Conservation (phyloP, 2,329 filamentous ascomycete genomes). For the Colletotrichum coccodes region DNA sequence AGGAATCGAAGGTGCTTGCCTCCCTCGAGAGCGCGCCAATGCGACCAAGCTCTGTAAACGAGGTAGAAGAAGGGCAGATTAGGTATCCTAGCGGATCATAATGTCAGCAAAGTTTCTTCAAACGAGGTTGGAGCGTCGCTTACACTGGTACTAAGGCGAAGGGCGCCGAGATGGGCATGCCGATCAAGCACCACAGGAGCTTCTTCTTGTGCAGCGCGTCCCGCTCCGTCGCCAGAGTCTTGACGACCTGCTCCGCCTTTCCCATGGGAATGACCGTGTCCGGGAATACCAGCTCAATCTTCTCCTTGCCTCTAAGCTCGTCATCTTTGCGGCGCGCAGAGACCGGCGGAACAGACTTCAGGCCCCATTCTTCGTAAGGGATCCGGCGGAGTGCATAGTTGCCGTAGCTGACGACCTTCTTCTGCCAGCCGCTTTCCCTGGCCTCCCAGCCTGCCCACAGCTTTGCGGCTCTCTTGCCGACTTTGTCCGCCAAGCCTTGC, state of each 20-base stretch:
- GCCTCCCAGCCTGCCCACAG: slow-evolving; percentile 91
- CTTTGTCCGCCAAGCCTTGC: slow-evolving; percentile 71
- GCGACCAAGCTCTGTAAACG: slow-evolving; percentile 89
- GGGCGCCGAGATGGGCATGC: slow-evolving; percentile 85
- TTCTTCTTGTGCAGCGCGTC: slow-evolving; percentile 80
- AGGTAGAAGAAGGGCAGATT: slow-evolving; percentile 99
- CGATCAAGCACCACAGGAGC: slow-evolving; percentile 83
- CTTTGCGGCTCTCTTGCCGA: slow-evolving; percentile 75
- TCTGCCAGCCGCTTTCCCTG: slow-evolving; percentile 87
- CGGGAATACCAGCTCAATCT: slow-evolving; percentile 82
- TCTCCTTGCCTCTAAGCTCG: slow-evolving; percentile 69
- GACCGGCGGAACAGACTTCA: slow-evolving; percentile 92
- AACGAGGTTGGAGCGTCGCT: slow-evolving; percentile 46
- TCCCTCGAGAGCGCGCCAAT: slow-evolving; percentile 87
- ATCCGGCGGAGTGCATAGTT: slow-evolving; percentile 88
- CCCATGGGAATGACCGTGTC: slow-evolving; percentile 72
- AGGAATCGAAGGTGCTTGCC: slow-evolving; percentile 88
- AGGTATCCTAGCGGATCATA: slow-evolving; percentile 70
- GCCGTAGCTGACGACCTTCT: slow-evolving; percentile 84
- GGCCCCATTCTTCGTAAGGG: slow-evolving; percentile 96
- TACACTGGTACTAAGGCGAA: slow-evolving; percentile 89
- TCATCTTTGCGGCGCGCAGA: slow-evolving; percentile 73
- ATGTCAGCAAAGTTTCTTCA: not conserved
- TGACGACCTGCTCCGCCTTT: slow-evolving; percentile 73
- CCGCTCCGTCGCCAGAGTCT: slow-evolving; percentile 80